Conservation (phyloP, 225 moss, liverwort and hornwort species). For the Pleurozium schreberi region DNA sequence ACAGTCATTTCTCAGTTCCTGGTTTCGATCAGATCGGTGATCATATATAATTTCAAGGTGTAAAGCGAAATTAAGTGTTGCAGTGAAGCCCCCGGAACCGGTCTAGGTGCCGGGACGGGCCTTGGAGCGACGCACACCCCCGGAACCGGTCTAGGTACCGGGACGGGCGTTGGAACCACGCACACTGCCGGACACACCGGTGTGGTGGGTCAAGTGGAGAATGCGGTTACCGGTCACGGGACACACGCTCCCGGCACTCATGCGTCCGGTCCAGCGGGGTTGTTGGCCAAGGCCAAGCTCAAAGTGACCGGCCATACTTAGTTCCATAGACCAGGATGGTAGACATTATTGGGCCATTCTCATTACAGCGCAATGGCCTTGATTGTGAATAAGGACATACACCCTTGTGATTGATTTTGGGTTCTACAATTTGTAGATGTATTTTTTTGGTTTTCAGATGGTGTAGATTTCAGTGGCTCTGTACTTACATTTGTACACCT, state of each 20-base stretch:
- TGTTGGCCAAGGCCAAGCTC: constrained; percentile 27
- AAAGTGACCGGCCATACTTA: constrained; percentile 23
- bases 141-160: not conserved
- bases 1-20: not conserved
- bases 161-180: too few species aligned
- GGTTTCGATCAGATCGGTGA: not conserved
- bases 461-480: not conserved
- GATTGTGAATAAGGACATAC: not conserved
- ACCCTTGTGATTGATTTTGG: not conserved
- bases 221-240: constrained; percentile 2
- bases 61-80: not conserved
- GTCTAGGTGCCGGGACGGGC: not conserved
- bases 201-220: not conserved
- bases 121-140: not conserved
- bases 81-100: not conserved
- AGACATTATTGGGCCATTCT: not conserved
- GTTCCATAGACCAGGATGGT: not conserved
- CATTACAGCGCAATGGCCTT: not conserved
- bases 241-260: not conserved
- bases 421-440: not conserved
- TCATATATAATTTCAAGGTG: too few species aligned
- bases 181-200: not conserved
- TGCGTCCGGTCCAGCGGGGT: not conserved
- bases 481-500: not conserved
- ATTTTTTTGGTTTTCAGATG: not conserved